phyloP scores from a whole-genome alignment of 2,329 filamentous ascomycete genomes.

The Cytospora paraplurivora region DNA sequence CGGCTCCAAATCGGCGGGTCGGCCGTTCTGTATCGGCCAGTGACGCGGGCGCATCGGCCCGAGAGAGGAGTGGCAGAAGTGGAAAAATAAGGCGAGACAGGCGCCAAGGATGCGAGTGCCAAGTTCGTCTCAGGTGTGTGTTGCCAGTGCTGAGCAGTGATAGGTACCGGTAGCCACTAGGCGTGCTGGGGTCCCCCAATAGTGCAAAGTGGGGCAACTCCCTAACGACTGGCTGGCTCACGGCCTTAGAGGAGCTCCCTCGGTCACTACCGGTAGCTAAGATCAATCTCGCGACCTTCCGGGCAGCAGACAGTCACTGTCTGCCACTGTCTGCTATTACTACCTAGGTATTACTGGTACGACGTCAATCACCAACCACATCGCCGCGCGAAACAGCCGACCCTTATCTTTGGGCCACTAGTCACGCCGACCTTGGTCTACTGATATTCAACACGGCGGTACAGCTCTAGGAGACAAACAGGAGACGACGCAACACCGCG shows the following conservation, averaged over 20 bases:
- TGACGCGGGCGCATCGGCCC: constrained; percentile 25
- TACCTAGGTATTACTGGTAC: background rate
- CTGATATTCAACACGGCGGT: background rate
- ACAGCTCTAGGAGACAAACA: background rate
- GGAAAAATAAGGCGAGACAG: no score
- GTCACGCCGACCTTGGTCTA: background rate
- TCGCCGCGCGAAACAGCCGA: background rate
- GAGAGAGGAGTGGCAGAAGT: constrained; percentile 21
- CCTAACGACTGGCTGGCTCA: no score
- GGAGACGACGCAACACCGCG: background rate
- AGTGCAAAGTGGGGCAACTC: constrained; percentile 6
- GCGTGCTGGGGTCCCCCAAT: background rate
- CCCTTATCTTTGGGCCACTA: background rate
- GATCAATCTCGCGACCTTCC: background rate
- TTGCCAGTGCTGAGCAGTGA: no score
- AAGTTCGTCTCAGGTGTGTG: background rate
- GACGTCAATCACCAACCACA: constrained; percentile 5
- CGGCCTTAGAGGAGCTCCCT: constrained; percentile 7
- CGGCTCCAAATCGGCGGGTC: background rate
- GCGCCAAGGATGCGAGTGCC: background rate
- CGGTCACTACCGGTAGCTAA: constrained; percentile 4
- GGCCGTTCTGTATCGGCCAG: constrained; percentile 17
- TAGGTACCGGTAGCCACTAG: no score
- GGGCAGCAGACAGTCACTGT: background rate
- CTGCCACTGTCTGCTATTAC: no score